These are phyloP conservation scores for Chlorella variabilis DNA, from an alignment of 163 green algal genomes.

Conservation along the genomic window DNA sequence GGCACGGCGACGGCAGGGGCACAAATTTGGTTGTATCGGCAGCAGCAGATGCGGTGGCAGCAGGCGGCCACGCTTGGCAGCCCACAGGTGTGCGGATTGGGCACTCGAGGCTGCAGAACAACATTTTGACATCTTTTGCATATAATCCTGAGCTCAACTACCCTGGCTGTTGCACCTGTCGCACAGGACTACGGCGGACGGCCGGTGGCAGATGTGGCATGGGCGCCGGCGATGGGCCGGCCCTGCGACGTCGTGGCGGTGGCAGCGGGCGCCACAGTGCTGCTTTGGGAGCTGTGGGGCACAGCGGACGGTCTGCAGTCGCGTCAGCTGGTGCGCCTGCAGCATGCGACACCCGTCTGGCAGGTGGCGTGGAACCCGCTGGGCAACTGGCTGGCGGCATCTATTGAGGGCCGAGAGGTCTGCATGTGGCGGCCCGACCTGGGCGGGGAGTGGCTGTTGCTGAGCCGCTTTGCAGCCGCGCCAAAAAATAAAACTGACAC, in stretches of 20 bases:
- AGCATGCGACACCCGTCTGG: constrained; percentile 37
- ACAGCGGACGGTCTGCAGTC: constrained; percentile 29
- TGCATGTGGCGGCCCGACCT: constrained; percentile 57
- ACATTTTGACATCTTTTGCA: too few species aligned
- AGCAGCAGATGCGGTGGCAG: constrained; percentile 32
- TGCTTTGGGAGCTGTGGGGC: constrained; percentile 46
- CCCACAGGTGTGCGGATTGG: neutral
- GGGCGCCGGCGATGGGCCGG: constrained; percentile 49
- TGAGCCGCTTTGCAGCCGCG: too few species aligned
- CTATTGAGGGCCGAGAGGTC: constrained; percentile 41
- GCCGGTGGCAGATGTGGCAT: constrained; percentile 36
- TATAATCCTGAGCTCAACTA: too few species aligned
- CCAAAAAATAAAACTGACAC: too few species aligned
- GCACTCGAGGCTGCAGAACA: too few species aligned
- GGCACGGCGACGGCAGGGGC: constrained; percentile 15
- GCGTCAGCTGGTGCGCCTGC: constrained; percentile 30
- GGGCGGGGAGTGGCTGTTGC: constrained; percentile 52
- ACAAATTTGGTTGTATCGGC: constrained; percentile 40
- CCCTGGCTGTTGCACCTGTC: neutral
- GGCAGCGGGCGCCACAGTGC: constrained; percentile 30
- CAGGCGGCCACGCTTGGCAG: constrained; percentile 6
- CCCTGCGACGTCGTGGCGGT: constrained; percentile 49
- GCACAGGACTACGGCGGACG: constrained; percentile 18
- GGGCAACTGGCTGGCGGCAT: constrained; percentile 57
- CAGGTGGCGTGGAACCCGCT: constrained; percentile 55